Conservation (phyloP, 768 basidiomycete genomes). For the Leccinum disarticulatum region DNA sequence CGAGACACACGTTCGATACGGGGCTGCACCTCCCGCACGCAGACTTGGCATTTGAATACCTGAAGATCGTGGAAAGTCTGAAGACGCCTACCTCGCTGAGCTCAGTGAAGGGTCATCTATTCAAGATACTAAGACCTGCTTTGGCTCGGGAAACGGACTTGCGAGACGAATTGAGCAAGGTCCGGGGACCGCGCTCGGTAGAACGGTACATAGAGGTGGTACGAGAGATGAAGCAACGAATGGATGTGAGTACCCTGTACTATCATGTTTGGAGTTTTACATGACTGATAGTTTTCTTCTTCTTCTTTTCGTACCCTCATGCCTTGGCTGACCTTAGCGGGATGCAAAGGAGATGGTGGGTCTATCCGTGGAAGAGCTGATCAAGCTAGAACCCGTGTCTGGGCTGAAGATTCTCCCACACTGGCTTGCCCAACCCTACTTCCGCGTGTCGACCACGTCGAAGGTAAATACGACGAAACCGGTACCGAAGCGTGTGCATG, state of each 20-base stretch:
- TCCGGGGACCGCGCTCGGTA: constrained; percentile 30
- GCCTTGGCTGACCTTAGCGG: constrained; percentile 32
- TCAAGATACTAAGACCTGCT: constrained; percentile 86
- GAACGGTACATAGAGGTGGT: constrained; percentile 52
- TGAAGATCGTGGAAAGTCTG: constrained; percentile 63
- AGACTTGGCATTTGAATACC: constrained; percentile 80
- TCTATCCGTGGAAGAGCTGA: constrained; percentile 35
- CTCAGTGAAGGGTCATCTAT: constrained; percentile 89
- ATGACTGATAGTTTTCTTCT: not conserved
- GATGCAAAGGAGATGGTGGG: constrained; percentile 43
- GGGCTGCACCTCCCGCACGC: constrained; percentile 56
- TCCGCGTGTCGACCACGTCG: constrained; percentile 26
- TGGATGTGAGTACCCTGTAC: constrained; percentile 45
- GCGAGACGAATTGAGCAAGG: constrained; percentile 65
- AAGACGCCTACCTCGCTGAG: constrained; percentile 70
- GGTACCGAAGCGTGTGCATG: constrained; percentile 12
- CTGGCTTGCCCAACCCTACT: constrained; percentile 74
- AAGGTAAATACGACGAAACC: not conserved
- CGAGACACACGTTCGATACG: constrained; percentile 31
- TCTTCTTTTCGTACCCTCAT: not conserved
- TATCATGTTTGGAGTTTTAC: not conserved
- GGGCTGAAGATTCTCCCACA: constrained; percentile 58
- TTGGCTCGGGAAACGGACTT: constrained; percentile 66
- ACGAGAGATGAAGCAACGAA: constrained; percentile 55
- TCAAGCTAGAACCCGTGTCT: constrained; percentile 43